phyloP scores from a whole-genome alignment of 129 eudicot species.

The Heracleum sosnowskyi region DNA sequence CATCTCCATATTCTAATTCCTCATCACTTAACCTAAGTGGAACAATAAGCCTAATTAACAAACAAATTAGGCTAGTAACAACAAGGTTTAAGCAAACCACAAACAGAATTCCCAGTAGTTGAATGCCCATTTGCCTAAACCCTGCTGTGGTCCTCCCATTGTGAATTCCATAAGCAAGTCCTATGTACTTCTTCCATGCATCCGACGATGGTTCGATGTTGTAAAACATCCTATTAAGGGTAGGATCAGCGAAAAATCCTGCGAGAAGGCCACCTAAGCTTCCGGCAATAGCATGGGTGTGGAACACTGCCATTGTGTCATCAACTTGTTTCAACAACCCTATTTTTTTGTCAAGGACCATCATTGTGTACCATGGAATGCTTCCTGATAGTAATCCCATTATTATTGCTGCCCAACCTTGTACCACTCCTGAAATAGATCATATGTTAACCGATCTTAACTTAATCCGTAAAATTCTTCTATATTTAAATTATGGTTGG shows the following conservation, averaged over 20 bases:
- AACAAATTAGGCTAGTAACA: constrained; percentile 30
- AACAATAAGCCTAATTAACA: constrained; percentile 20
- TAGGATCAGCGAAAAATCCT: constrained; percentile 47
- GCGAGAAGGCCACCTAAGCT: constrained; percentile 55
- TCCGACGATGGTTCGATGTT: background rate
- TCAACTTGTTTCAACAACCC: constrained; percentile 46
- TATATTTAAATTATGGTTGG: background rate
- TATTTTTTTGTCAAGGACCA: constrained; percentile 58
- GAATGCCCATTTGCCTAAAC: constrained; percentile 34
- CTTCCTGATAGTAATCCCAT: constrained; percentile 67
- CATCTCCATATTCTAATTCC: constrained; percentile 24
- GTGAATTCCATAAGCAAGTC: constrained; percentile 32
- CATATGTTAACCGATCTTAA: too few species aligned
- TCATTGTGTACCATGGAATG: constrained; percentile 83
- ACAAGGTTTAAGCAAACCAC: constrained; percentile 20
- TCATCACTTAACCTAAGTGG: constrained; percentile 28
- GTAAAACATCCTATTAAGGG: constrained; percentile 29
- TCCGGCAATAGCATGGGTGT: constrained; percentile 75
- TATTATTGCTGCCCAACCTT: constrained; percentile 70
- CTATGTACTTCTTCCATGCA: constrained; percentile 26
- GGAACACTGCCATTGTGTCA: constrained; percentile 76
- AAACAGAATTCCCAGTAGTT: constrained; percentile 26
- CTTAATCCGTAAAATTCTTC: background rate
- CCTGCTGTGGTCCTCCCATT: constrained; percentile 25
- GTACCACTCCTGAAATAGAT: constrained; percentile 57